These are phyloP conservation scores for Apiotrichum akiyoshidainum DNA, from an alignment of 1,284 basidiomycete genomes.

Conservation along the genomic window DNA sequence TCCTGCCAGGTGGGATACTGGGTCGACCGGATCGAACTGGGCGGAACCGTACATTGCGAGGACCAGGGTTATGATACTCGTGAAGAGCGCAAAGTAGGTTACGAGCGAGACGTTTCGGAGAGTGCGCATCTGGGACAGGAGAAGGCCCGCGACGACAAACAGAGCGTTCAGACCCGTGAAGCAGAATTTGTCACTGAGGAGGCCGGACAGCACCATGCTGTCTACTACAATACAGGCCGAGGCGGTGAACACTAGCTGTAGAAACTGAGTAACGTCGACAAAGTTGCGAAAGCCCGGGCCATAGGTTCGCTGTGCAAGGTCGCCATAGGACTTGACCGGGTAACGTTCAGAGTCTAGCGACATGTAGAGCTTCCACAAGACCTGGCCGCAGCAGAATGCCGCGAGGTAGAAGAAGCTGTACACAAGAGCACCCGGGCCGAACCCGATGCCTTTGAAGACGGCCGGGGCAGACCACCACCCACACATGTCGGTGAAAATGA, in stretches of 20 bases:
- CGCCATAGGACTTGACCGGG: conserved; percentile 21
- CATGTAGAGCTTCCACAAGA: conserved; percentile 24
- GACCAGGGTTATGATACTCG: conserved; percentile 13
- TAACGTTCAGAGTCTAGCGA: conserved; percentile 20
- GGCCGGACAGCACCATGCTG: conserved; percentile 7
- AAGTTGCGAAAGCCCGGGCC: conserved; percentile 9
- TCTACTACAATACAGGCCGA: conserved; percentile 13
- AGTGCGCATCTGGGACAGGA: conserved; percentile 17
- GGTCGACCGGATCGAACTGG: conserved; percentile 32
- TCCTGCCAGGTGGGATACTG: too few species aligned
- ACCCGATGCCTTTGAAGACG: conserved; percentile 33
- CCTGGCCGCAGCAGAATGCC: conserved; percentile 19
- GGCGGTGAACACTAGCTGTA: conserved; percentile 17
- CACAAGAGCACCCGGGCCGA: conserved; percentile 28
- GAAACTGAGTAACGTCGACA: conserved; percentile 16
- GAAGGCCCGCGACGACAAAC: conserved; percentile 9
- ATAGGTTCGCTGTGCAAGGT: conserved; percentile 21
- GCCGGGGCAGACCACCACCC: conserved; percentile 45
- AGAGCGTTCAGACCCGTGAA: conserved; percentile 11
- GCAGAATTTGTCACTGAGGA: conserved; percentile 18
- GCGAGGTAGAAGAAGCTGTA: conserved; percentile 20
- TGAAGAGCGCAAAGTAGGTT: conserved; percentile 11
- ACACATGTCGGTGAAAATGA: conserved; percentile 29
- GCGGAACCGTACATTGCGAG: conserved; percentile 12
- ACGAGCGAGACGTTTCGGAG: conserved; percentile 16